phyloP scores from a whole-genome alignment of 768 basidiomycete species.

The Trametes punicea region DNA sequence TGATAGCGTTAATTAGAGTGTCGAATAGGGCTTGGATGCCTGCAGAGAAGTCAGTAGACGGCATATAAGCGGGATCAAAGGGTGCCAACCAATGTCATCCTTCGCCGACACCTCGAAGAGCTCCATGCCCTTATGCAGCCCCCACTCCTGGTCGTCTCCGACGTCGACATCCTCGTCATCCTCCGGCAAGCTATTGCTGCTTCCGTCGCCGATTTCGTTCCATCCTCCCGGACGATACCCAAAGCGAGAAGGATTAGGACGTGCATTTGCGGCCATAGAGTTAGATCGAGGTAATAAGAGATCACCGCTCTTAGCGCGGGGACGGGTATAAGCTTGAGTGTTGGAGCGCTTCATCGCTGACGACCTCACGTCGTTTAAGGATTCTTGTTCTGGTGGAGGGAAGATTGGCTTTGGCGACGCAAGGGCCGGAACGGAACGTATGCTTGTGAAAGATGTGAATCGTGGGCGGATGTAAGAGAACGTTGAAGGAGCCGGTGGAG shows the following conservation, averaged over 20 bases:
- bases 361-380: slow-evolving; percentile 46
- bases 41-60: slow-evolving; percentile 31
- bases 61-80: neutral
- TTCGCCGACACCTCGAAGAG: slow-evolving; percentile 91
- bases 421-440: slow-evolving; percentile 58
- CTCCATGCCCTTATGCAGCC: slow-evolving; percentile 78
- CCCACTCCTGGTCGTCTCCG: slow-evolving; percentile 63
- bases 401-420: slow-evolving; percentile 46
- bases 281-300: slow-evolving; percentile 29
- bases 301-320: slow-evolving; percentile 42
- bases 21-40: slow-evolving; percentile 82
- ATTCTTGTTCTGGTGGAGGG: slow-evolving; percentile 62
- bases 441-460: slow-evolving; percentile 69
- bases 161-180: slow-evolving; percentile 50
- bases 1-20: slow-evolving; percentile 76
- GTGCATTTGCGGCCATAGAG: slow-evolving; percentile 13
- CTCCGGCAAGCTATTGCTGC: slow-evolving; percentile 64
- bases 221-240: slow-evolving; percentile 49
- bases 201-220: slow-evolving; percentile 56
- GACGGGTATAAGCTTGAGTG: slow-evolving; percentile 37
- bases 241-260: slow-evolving; percentile 41
- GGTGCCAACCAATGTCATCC: slow-evolving; percentile 68
- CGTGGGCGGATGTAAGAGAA: slow-evolving; percentile 76
- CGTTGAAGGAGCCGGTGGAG: slow-evolving; percentile 57
- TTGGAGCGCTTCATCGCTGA: slow-evolving; percentile 39